Conservation (phyloP, 768 basidiomycete species). For the Amanita thiersii region DNA sequence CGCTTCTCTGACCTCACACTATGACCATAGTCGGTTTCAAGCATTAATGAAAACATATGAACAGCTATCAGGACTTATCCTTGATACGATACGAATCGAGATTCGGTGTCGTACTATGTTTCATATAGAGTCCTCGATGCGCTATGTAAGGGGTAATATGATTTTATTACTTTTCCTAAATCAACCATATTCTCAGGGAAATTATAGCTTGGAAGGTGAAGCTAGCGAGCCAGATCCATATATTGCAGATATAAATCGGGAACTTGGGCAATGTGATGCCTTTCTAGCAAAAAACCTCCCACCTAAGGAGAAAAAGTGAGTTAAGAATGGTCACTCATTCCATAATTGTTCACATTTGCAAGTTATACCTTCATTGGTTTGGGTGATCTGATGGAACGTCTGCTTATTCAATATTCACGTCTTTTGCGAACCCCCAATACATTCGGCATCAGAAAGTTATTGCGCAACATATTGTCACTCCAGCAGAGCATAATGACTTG, state of each 20-base stretch:
- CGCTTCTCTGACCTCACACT: background rate
- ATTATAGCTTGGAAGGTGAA: slow-evolving; percentile 76
- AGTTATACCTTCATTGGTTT: slow-evolving; percentile 89
- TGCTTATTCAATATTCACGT: slow-evolving; percentile 69
- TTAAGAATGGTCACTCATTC: slow-evolving; percentile 8
- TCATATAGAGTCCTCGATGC: slow-evolving; percentile 73
- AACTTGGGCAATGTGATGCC: slow-evolving; percentile 72
- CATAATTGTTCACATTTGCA: background rate
- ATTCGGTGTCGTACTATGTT: slow-evolving; percentile 78
- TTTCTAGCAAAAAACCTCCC: slow-evolving; percentile 55
- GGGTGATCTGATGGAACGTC: slow-evolving; percentile 75
- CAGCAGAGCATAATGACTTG: slow-evolving; percentile 87
- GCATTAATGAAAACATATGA: slow-evolving; percentile 86
- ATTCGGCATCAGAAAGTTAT: slow-evolving; percentile 79
- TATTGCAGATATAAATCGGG: slow-evolving; percentile 76
- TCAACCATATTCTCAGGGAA: slow-evolving; percentile 48
- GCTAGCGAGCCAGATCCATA: slow-evolving; percentile 89
- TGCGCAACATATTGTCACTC: slow-evolving; percentile 82
- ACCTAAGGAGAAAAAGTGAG: slow-evolving; percentile 59
- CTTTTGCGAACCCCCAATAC: slow-evolving; percentile 60
- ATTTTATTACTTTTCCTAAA: slow-evolving; percentile 11
- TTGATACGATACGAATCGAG: slow-evolving; percentile 84
- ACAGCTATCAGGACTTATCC: slow-evolving; percentile 78
- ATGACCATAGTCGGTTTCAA: slow-evolving; percentile 70
- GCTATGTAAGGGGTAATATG: slow-evolving; percentile 40